phyloP scores from a whole-genome alignment of 805 yeast species.

The Lachancea lanzarotensis region DNA sequence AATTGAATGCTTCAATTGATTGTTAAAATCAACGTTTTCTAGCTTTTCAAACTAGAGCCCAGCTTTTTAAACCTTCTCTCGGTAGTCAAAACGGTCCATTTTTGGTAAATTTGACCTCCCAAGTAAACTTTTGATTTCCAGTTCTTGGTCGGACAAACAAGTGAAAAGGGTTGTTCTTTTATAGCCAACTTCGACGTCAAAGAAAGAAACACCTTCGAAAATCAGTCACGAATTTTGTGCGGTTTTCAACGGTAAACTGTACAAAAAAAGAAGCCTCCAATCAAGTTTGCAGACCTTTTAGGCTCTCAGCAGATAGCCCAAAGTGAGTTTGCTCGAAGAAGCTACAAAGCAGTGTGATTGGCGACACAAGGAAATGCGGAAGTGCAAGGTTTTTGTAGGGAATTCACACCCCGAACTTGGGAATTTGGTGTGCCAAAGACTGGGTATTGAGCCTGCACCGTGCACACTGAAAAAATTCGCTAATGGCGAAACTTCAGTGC shows the following conservation, averaged over 20 bases:
- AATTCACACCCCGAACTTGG: slow-evolving; percentile 96
- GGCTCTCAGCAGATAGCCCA: not conserved
- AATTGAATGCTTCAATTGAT: not conserved
- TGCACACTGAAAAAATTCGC: slow-evolving; percentile 87
- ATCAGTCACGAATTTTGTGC: no score
- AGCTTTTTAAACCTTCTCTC: not conserved
- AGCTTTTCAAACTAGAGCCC: not conserved
- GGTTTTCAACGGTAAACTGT: no score
- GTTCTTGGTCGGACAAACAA: no score
- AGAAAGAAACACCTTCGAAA: no score
- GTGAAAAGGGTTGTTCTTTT: no score
- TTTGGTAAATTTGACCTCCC: not conserved
- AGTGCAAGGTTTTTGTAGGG: slow-evolving; percentile 95
- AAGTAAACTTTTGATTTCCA: no score
- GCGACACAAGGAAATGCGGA: slow-evolving; percentile 57
- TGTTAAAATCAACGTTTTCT: not conserved
- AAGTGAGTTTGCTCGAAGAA: not conserved
- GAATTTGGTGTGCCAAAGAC: slow-evolving; percentile 74
- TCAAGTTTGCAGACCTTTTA: not conserved
- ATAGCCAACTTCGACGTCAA: no score
- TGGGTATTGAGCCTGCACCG: slow-evolving; percentile 92
- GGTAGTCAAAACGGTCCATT: not conserved
- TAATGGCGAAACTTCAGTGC: slow-evolving; percentile 96
- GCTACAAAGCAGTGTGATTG: not conserved
- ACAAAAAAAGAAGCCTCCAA: no score